A percentile compares a stretch with the other conserved stretches of the same genome.
Conservation (phyloP, 352 stramenopile species). For the Phytophthora podocarpi region DNA sequence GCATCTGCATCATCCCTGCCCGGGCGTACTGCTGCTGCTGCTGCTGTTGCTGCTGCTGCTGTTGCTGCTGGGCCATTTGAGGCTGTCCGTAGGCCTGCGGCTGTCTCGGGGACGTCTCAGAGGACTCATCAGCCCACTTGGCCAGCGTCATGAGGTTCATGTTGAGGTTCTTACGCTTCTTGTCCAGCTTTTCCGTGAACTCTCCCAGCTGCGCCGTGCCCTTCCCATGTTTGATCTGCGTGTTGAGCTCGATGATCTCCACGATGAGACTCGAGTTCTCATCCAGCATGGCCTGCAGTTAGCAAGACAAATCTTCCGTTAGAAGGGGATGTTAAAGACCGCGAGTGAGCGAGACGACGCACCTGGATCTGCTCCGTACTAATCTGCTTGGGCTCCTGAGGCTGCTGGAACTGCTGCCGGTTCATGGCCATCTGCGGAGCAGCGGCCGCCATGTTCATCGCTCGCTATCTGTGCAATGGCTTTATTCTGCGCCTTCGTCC, state of each 20-base stretch:
- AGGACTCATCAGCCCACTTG: constrained; percentile 88
- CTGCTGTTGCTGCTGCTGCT: neutral
- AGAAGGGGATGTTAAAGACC: neutral
- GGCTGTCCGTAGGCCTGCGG: constrained; percentile 38
- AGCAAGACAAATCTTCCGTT: neutral
- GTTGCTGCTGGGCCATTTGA: constrained; percentile 39
- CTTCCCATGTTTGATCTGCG: constrained; percentile 86
- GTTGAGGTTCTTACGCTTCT: constrained; percentile 91
- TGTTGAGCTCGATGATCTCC: constrained; percentile 90
- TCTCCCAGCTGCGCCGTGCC: constrained; percentile 74
- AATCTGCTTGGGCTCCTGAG: constrained; percentile 66
- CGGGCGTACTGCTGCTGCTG: constrained; percentile 37
- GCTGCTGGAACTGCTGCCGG: constrained; percentile 33
- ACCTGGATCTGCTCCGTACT: constrained; percentile 87
- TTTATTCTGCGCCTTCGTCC: neutral
- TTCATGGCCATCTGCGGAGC: constrained; percentile 43
- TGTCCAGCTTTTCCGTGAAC: constrained; percentile 87
- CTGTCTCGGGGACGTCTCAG: constrained; percentile 61
- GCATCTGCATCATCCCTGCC: constrained; percentile 42
- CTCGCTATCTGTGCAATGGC: neutral
- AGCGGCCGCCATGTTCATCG: constrained; percentile 30
- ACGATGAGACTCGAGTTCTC: constrained; percentile 89
- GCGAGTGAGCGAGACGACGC: neutral
- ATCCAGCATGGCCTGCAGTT: constrained; percentile 77
- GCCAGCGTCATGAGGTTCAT: constrained; percentile 90